A percentile compares a stretch with the other conserved stretches of the same genome.
phyloP scores from a whole-genome alignment of 176 grass and related monocot species.

The Carex pumila region DNA sequence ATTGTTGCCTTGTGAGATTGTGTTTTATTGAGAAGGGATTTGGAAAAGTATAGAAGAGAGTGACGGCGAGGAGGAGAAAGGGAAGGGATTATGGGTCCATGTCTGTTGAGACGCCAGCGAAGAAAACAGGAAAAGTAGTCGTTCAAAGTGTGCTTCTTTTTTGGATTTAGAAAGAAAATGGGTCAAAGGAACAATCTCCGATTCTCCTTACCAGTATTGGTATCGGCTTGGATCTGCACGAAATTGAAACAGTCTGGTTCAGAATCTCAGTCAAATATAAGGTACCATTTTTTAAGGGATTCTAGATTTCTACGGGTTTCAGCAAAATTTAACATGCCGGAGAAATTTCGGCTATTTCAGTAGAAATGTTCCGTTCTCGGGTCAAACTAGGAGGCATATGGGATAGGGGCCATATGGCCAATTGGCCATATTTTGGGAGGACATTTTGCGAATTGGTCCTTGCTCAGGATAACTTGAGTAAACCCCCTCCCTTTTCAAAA shows the following conservation, averaged over 20 bases:
- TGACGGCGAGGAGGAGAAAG: background rate
- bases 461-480: background rate
- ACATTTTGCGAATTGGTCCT: background rate
- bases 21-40: background rate
- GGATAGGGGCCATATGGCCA: background rate
- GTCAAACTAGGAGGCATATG: constrained; percentile 3
- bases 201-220: background rate
- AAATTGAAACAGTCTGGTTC: constrained; percentile 7
- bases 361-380: background rate
- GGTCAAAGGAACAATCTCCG: background rate
- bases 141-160: constrained; percentile 8
- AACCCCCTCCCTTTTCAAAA: background rate
- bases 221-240: background rate
- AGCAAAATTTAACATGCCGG: background rate
- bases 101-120: constrained; percentile 4
- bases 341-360: background rate
- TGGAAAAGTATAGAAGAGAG: constrained; percentile 10
- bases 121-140: constrained; percentile 9
- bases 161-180: constrained; percentile 1
- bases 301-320: background rate
- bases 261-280: background rate
- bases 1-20: background rate
- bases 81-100: background rate
- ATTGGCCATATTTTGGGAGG: background rate
- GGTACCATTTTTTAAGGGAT: background rate